phyloP scores from a whole-genome alignment of 805 yeast species.

The Sugiyamaella valdiviana region DNA sequence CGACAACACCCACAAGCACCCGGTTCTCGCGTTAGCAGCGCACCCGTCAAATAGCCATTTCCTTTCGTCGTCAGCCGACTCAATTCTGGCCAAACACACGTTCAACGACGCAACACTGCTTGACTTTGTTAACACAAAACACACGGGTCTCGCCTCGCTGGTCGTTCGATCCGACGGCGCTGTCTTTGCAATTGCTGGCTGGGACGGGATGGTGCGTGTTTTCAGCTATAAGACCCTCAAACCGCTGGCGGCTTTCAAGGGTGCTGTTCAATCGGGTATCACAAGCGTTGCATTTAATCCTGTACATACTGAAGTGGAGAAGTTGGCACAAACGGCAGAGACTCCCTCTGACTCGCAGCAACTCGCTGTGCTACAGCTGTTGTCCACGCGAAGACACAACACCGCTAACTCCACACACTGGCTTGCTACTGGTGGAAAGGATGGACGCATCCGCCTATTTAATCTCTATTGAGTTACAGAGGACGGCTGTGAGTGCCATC shows the following conservation, averaged over 20 bases:
- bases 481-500: not conserved
- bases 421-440: constrained; percentile 48
- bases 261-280: constrained; percentile 29
- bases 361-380: not conserved
- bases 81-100: constrained; percentile 26
- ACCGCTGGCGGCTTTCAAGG: constrained; percentile 30
- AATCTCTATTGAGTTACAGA: constrained; percentile 14
- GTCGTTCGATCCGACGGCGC: constrained; percentile 22
- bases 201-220: constrained; percentile 36
- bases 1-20: constrained; percentile 27
- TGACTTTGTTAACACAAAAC: constrained; percentile 18
- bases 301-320: not conserved
- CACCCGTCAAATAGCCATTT: constrained; percentile 20
- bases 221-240: constrained; percentile 23
- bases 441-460: constrained; percentile 46
- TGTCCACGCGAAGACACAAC: constrained; percentile 4
- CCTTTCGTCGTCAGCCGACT: constrained; percentile 32
- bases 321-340: not conserved
- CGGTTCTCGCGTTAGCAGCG: constrained; percentile 28
- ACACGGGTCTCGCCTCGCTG: constrained; percentile 28
- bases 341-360: not conserved
- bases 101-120: constrained; percentile 6
- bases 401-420: constrained; percentile 21
- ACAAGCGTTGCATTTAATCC: constrained; percentile 17
- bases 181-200: constrained; percentile 32